phyloP scores from a whole-genome alignment of 306 rosid species.

The Pyrus communis region DNA sequence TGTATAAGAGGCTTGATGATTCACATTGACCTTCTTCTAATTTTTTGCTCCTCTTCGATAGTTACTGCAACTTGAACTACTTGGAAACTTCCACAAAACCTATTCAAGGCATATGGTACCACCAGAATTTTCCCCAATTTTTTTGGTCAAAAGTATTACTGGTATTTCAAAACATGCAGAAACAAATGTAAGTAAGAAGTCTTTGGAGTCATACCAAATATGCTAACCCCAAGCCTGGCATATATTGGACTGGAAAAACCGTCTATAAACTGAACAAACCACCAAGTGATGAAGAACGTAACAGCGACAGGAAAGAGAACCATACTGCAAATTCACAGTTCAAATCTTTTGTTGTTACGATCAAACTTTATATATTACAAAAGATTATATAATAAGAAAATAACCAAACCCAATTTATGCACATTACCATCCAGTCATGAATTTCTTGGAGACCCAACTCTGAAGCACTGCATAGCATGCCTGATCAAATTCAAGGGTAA shows the following conservation, averaged over 20 bases:
- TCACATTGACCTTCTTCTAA: not conserved
- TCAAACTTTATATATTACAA: not conserved
- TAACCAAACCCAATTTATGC: not conserved
- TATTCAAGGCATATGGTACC: not conserved
- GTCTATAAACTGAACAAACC: conserved; percentile 41
- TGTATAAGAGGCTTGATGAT: not conserved
- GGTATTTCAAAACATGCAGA: not conserved
- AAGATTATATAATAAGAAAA: not conserved
- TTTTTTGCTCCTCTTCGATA: not conserved
- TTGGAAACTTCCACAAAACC: not conserved
- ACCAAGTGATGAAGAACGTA: conserved; percentile 45
- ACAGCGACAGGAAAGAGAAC: conserved; percentile 49
- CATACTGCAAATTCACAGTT: conserved; percentile 29
- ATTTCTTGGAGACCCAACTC: conserved; percentile 48
- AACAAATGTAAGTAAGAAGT: not conserved
- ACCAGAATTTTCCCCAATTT: not conserved
- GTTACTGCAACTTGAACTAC: not conserved
- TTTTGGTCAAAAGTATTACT: not conserved
- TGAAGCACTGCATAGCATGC: conserved; percentile 52
- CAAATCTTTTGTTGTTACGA: not conserved
- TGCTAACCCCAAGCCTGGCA: conserved; percentile 37
- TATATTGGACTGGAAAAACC: conserved; percentile 45
- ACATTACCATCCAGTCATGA: conserved; percentile 49
- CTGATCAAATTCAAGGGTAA: conserved; percentile 20
- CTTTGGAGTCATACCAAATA: conserved; percentile 28